These are phyloP conservation scores for Blastomyces parvus DNA, from an alignment of 2,329 filamentous ascomycete genomes.

Conservation along the genomic window DNA sequence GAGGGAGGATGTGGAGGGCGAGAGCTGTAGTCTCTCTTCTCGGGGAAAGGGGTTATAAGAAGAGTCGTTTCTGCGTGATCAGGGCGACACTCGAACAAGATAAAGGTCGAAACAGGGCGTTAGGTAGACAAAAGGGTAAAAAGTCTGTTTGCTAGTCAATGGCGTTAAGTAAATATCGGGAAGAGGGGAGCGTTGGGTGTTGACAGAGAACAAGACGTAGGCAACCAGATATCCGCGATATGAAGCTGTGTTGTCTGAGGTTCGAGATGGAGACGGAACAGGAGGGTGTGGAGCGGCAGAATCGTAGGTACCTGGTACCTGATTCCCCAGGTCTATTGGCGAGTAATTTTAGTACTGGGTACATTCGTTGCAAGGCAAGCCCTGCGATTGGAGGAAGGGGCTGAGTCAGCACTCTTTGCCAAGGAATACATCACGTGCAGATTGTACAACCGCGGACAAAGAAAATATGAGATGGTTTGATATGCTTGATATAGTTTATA, in stretches of 20 bases:
- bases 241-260: slow-evolving; percentile 3
- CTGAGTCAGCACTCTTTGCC: too few species aligned
- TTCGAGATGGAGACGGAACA: not conserved
- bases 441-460: too few species aligned
- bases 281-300: not conserved
- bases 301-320: not conserved
- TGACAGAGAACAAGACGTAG: not conserved
- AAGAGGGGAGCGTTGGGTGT: not conserved
- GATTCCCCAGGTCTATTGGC: not conserved
- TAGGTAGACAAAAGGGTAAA: not conserved
- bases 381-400: too few species aligned
- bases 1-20: slow-evolving; percentile 24
- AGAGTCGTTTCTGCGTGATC: not conserved
- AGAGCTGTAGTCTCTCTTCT: slow-evolving; percentile 2
- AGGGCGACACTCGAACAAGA: not conserved
- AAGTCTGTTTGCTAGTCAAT: not conserved
- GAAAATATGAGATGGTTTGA: too few species aligned
- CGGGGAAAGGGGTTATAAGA: not conserved
- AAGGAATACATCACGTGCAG: too few species aligned
- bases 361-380: too few species aligned
- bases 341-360: not conserved
- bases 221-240: not conserved
- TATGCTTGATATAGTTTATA: too few species aligned
- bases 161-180: too few species aligned
- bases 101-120: not conserved